Percentiles rank a stretch among this genome's conserved stretches.
These are phyloP conservation scores for Xylariaceae sp. DNA, from an alignment of 2,329 filamentous ascomycete species.

Conservation along the genomic window DNA sequence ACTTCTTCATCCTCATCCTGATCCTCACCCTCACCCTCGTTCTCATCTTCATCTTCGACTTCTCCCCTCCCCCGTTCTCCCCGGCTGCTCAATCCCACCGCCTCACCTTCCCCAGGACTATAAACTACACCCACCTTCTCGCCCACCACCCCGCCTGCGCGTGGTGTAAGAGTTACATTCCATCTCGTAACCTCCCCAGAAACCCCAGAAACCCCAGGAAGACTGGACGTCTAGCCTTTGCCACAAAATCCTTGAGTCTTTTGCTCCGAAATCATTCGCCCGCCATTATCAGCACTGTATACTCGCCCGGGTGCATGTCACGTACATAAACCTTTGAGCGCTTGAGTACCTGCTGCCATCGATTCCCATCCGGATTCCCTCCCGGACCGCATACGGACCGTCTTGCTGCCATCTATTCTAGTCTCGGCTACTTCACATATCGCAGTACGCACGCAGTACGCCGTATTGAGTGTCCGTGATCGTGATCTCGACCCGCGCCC, in stretches of 20 bases:
- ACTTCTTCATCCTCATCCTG: not conserved
- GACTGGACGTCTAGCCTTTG: not conserved
- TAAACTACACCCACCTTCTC: not conserved
- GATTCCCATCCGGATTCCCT: not conserved
- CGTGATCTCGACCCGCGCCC: not conserved
- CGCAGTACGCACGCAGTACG: not conserved
- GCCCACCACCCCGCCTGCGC: not conserved
- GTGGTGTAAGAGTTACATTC: not conserved
- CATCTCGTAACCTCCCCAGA: not conserved
- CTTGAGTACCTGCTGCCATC: conserved; percentile 7
- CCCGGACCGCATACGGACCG: conserved; percentile 11
- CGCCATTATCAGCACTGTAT: not conserved
- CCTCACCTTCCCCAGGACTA: not conserved
- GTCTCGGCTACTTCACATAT: not conserved
- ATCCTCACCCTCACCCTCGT: not conserved
- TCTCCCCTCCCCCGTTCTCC: conserved; percentile 2
- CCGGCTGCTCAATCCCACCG: not conserved
- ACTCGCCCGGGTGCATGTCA: not conserved
- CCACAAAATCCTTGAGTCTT: not conserved
- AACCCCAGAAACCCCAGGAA: not conserved
- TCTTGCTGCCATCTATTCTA: not conserved
- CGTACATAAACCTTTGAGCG: conserved; percentile 1
- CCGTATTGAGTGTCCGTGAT: not conserved
- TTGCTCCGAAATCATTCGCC: not conserved
- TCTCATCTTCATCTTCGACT: not conserved